phyloP scores from a whole-genome alignment of 768 basidiomycete genomes.

The Albatrellus ellisii region DNA sequence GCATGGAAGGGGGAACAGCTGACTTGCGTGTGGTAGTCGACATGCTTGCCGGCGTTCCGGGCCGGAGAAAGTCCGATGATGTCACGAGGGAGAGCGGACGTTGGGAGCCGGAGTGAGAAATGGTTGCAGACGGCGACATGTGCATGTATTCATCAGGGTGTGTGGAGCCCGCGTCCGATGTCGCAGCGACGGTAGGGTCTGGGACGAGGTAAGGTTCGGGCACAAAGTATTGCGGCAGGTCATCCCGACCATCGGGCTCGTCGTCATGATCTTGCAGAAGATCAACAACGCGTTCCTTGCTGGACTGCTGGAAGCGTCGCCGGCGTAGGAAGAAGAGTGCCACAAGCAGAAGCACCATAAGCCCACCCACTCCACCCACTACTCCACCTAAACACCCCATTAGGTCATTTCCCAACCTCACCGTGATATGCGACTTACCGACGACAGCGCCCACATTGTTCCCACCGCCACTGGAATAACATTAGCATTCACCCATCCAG shows the following conservation, averaged over 20 bases:
- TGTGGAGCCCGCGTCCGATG: slow-evolving; percentile 22
- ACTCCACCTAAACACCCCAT: slow-evolving; percentile 40
- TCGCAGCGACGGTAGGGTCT: slow-evolving; percentile 37
- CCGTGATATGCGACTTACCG: slow-evolving; percentile 1
- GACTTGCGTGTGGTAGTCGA: slow-evolving; percentile 31
- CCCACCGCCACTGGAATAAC: background rate
- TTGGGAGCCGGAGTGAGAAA: slow-evolving; percentile 2
- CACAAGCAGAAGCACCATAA: slow-evolving; percentile 28
- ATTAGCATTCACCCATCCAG: background rate
- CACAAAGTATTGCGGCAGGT: slow-evolving; percentile 57
- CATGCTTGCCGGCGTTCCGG: slow-evolving; percentile 14
- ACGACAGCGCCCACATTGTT: slow-evolving; percentile 9
- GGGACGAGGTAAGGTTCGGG: slow-evolving; percentile 69
- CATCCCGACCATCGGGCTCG: slow-evolving; percentile 31
- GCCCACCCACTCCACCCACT: slow-evolving; percentile 39
- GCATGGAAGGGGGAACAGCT: slow-evolving; percentile 33
- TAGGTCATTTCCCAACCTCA: background rate
- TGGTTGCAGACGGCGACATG: too few relatives aligned
- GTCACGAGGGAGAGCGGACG: slow-evolving; percentile 11
- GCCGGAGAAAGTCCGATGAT: slow-evolving; percentile 6
- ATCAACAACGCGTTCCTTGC: slow-evolving; percentile 51
- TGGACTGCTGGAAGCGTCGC: slow-evolving; percentile 23
- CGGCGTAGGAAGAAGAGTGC: slow-evolving; percentile 38
- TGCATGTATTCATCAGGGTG: slow-evolving; percentile 6
- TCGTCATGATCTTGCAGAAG: slow-evolving; percentile 47